A percentile compares a stretch with the other conserved stretches of the same genome.
Conservation (phyloP, 495 filamentous ascomycete genomes). For the Daldinia caldariorum region DNA sequence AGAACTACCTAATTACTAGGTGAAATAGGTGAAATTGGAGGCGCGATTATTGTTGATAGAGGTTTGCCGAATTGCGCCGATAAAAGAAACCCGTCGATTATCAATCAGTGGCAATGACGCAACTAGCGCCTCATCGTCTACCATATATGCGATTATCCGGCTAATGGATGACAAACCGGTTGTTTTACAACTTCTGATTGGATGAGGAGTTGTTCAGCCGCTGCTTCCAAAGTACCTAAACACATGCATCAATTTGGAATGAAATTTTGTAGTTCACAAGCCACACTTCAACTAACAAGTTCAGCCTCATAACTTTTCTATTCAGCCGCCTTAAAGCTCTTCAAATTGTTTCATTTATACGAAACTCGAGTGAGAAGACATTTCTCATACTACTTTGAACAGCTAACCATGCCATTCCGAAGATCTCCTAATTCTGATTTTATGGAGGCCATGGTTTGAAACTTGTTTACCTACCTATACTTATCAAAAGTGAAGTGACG, state of each 20-base stretch:
- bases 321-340: conserved; percentile 11
- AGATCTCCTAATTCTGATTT: background rate
- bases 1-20: conserved; percentile 5
- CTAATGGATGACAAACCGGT: conserved; percentile 10
- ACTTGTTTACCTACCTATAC: background rate
- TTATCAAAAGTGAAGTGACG: background rate
- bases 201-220: background rate
- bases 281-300: background rate
- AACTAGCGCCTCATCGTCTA: background rate
- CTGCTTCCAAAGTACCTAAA: too few relatives aligned
- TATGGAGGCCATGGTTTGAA: background rate
- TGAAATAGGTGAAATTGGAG: conserved; percentile 24
- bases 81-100: conserved; percentile 38
- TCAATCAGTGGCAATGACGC: conserved; percentile 45
- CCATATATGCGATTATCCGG: background rate
- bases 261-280: conserved; percentile 1
- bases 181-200: background rate
- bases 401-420: background rate
- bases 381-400: background rate
- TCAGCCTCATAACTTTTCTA: conserved; percentile 9
- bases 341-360: background rate
- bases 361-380: background rate
- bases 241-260: too few relatives aligned
- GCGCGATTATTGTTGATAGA: conserved; percentile 24
- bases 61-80: conserved; percentile 37